Conservation (phyloP, 176 grass and related monocot genomes). For the Zoysia pacifica region DNA sequence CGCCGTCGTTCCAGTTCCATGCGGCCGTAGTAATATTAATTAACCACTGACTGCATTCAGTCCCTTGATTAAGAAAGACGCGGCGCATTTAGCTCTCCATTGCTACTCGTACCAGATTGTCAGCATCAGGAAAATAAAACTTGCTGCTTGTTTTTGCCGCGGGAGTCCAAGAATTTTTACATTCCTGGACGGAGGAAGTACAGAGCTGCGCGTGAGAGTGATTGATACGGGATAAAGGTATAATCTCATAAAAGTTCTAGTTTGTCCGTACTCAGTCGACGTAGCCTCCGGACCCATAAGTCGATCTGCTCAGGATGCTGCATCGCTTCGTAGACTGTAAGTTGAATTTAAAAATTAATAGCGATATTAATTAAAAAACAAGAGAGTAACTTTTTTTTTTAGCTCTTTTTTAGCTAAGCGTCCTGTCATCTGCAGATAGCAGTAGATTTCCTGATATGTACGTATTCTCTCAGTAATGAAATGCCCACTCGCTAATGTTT, state of each 20-base stretch:
- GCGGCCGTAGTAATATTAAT: neutral
- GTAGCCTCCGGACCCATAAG: neutral
- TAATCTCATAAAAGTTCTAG: constrained; percentile 45
- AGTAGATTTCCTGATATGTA: neutral
- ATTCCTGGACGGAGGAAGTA: too few relatives aligned
- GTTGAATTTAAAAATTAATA: too few relatives aligned
- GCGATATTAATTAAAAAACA: too few relatives aligned
- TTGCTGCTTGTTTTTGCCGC: too few relatives aligned
- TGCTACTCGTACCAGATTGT: neutral
- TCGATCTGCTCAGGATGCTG: neutral
- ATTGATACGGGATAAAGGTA: constrained; percentile 40
- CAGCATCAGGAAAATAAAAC: neutral
- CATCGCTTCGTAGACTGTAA: constrained; percentile 14
- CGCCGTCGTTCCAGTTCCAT: constrained; percentile 25
- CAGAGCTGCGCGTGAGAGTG: constrained; percentile 26
- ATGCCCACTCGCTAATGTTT: constrained; percentile 30
- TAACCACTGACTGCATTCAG: neutral
- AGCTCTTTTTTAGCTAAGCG: neutral
- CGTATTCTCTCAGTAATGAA: neutral
- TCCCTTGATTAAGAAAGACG: neutral
- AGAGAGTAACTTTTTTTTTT: too few relatives aligned
- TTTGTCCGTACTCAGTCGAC: constrained; percentile 18
- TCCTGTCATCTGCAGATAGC: constrained; percentile 35
- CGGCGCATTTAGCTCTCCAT: neutral
- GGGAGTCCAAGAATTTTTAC: too few relatives aligned